Evolutionary conservation across 2,329 filamentous ascomycete genomes (phyloP).

Genomic region (Mycogone perniciosa): DNA sequence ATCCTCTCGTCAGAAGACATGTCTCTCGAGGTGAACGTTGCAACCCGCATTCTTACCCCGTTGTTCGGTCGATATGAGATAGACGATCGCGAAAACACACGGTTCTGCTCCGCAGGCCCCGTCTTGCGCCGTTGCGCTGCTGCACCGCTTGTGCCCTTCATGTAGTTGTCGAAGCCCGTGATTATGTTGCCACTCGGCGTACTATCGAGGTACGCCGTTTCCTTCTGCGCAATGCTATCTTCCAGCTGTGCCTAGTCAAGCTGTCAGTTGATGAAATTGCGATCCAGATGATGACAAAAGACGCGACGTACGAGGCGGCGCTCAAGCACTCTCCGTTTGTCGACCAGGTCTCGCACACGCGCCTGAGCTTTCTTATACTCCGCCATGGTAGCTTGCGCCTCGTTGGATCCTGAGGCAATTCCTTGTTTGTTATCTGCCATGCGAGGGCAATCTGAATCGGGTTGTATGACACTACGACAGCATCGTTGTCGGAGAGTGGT

Average conservation of each 20-base stretch:
- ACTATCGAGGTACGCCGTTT: constrained; percentile 84
- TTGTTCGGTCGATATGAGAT: constrained; percentile 50
- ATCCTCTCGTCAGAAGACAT: constrained; percentile 1
- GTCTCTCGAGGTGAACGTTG: not conserved
- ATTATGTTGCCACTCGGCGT: constrained; percentile 91
- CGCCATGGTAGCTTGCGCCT: constrained; percentile 32
- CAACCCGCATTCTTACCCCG: constrained; percentile 22
- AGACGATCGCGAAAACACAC: constrained; percentile 65
- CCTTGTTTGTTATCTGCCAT: constrained; percentile 31
- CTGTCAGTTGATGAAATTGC: not conserved
- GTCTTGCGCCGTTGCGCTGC: constrained; percentile 58
- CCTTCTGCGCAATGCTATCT: constrained; percentile 76
- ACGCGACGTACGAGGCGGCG: constrained; percentile 30
- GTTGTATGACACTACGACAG: not conserved
- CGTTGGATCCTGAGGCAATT: constrained; percentile 18
- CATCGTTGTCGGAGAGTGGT: not conserved
- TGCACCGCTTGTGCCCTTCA: constrained; percentile 71
- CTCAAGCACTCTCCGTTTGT: constrained; percentile 35
- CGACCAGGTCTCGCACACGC: constrained; percentile 41
- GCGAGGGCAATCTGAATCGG: constrained; percentile 6
- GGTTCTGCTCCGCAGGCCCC: constrained; percentile 60
- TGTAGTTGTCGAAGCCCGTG: constrained; percentile 95
- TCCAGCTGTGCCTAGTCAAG: constrained; percentile 44
- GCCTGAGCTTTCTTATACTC: constrained; percentile 47
- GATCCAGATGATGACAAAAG: not conserved